Evolutionary conservation across 139 green algal genomes (phyloP), one percentile per base, ranked within the genome.

Genomic region (Chlamydomonas sphaeroides): DNA sequence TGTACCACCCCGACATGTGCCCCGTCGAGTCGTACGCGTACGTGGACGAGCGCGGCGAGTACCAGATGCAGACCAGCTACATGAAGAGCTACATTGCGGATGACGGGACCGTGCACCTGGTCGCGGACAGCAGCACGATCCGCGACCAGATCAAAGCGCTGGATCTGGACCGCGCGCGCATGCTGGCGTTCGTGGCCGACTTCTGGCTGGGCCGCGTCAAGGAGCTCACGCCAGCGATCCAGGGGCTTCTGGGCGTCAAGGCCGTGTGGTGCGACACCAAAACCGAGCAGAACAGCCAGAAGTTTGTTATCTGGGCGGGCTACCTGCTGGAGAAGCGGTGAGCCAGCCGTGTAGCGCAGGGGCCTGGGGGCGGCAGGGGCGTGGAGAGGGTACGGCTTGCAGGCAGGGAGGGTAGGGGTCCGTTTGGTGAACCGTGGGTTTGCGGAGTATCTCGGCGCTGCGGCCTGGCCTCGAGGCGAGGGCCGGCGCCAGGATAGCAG

Each of bases 241-340:
- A 85, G 33, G 36, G 89, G 26, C 84, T 97, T 79, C 90, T 98
- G 82, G 91, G 93, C 17, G 92, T 97, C 71, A 80, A 92, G 77
- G 89, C 92, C 53, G 95, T 98, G 74, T 96, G 92, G 92, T 97
- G 92, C 73, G 93, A 97, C 80, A 92, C 92, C 77, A 89, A 88
- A 65, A 92, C 84, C 25, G 89, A 93, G 69, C 77, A 92, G 69
- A 91, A 89, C 68, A 90, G 75, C n/a, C 91, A 98, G 90, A 91
- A 94, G 57, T 98, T 98, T 92, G 94, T 98, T 66, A 88, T 98
- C 48, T 98, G 95, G 95, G 93, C 91, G 15, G 93, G 94, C 3
- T 92, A 90, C 63, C 86, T 97, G 62, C 85, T 98, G 45, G 90
- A 95, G 65, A 85, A 93, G 33, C 80, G 84, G 90, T 93, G 84